Conservation (phyloP, 1,284 basidiomycete species). For the Rhodotorula sp. region DNA sequence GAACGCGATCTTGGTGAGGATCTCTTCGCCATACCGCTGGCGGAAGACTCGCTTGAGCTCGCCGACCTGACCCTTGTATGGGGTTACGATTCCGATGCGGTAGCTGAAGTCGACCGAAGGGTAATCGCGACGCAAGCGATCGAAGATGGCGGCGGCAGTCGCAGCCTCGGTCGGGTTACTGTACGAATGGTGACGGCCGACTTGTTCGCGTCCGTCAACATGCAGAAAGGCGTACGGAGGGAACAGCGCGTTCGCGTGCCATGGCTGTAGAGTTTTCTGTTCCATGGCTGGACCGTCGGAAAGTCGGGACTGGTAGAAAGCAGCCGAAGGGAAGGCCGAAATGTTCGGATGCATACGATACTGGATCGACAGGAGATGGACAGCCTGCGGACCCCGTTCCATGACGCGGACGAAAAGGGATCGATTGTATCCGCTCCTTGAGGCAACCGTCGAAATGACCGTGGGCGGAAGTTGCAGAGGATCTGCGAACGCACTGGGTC, state of each 20-base stretch:
- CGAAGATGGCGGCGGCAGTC: constrained; percentile 75
- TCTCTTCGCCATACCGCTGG: constrained; percentile 68
- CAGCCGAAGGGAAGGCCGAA: constrained; percentile 77
- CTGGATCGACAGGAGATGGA: constrained; percentile 95
- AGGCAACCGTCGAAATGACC: constrained; percentile 85
- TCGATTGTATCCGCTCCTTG: constrained; percentile 77
- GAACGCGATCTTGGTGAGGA: constrained; percentile 78
- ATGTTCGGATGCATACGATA: constrained; percentile 99
- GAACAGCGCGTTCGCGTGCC: constrained; percentile 79
- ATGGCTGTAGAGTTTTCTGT: constrained; percentile 73
- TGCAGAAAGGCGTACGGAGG: constrained; percentile 89
- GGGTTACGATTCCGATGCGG: constrained; percentile 85
- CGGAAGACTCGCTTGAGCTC: constrained; percentile 74
- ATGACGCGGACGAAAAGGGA: constrained; percentile 91
- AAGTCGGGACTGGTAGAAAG: constrained; percentile 83
- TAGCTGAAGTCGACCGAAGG: constrained; percentile 55
- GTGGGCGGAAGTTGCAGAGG: constrained; percentile 97
- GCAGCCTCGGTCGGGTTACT: constrained; percentile 75
- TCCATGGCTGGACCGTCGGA: constrained; percentile 88
- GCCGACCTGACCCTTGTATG: constrained; percentile 88
- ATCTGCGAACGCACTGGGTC: constrained; percentile 56
- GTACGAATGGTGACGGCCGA: constrained; percentile 63
- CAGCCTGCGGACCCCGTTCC: constrained; percentile 69
- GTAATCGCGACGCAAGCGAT: constrained; percentile 68
- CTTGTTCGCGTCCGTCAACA: constrained; percentile 54